phyloP scores from a whole-genome alignment of 345 rosid species.

The Hevea brasiliensis region DNA sequence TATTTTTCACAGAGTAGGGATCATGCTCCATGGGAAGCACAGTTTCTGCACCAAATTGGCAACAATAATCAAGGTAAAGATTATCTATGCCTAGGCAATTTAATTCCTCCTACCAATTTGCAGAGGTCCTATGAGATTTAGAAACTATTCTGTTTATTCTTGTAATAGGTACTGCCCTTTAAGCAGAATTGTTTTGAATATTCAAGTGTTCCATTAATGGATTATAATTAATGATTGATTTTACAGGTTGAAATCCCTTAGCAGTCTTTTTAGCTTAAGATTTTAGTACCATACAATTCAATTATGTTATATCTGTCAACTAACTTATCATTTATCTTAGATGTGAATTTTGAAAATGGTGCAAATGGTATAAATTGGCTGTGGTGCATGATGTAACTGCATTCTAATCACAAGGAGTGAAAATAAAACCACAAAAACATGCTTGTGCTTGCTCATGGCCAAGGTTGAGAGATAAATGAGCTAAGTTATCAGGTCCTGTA shows the following conservation, averaged over 20 bases:
- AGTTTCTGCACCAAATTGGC: slow-evolving; percentile 53
- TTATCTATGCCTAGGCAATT: background rate
- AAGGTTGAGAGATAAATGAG: background rate
- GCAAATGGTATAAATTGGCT: background rate
- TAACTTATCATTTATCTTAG: background rate
- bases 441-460: background rate
- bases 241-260: background rate
- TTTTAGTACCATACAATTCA: background rate
- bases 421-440: background rate
- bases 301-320: background rate
- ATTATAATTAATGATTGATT: background rate
- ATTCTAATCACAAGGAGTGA: background rate
- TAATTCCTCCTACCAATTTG: background rate
- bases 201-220: background rate
- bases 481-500: background rate
- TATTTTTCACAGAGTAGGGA: slow-evolving; percentile 52
- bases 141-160: background rate
- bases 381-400: background rate
- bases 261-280: background rate
- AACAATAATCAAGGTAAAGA: slow-evolving; percentile 47
- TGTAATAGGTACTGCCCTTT: background rate
- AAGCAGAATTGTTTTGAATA: background rate
- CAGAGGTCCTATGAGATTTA: background rate
- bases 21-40: slow-evolving; percentile 59
- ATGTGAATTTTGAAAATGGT: background rate